Conservation (phyloP, 2,329 filamentous ascomycete genomes). For the Metarhizium rileyi region DNA sequence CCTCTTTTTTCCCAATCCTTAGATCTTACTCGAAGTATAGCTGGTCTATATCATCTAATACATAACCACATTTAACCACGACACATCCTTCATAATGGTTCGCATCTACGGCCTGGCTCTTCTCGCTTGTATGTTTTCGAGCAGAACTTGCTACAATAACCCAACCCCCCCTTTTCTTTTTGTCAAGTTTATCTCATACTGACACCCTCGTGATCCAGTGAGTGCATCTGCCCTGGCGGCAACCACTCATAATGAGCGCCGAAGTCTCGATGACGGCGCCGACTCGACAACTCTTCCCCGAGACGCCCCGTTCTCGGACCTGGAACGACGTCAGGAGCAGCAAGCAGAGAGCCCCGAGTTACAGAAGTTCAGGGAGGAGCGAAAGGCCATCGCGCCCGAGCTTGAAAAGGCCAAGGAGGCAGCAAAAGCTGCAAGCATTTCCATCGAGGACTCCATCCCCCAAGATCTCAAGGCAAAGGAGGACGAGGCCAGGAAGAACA, state of each 20-base stretch:
- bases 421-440: not conserved
- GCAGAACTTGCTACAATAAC: not conserved
- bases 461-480: not conserved
- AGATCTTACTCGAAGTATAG: slow-evolving; percentile 3
- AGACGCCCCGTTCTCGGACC: not conserved
- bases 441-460: not conserved
- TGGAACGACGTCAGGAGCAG: not conserved
- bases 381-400: slow-evolving; percentile 2
- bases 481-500: not conserved
- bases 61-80: not conserved
- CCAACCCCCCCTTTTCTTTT: not conserved
- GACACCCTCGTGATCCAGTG: not conserved
- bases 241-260: slow-evolving; percentile 2
- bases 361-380: slow-evolving; percentile 3
- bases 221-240: slow-evolving; percentile 5
- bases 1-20: not conserved
- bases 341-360: slow-evolving; percentile 1
- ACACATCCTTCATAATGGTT: slow-evolving; percentile 5
- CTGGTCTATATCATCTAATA: slow-evolving; percentile 1
- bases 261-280: not conserved
- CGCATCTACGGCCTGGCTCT: slow-evolving; percentile 5
- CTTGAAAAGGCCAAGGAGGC: slow-evolving; percentile 1
- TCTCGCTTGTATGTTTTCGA: slow-evolving; percentile 2
- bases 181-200: not conserved
- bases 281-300: not conserved